These are phyloP conservation scores for Salvia miltiorrhiza DNA, from an alignment of 257 asterid genomes.

Conservation along the genomic window DNA sequence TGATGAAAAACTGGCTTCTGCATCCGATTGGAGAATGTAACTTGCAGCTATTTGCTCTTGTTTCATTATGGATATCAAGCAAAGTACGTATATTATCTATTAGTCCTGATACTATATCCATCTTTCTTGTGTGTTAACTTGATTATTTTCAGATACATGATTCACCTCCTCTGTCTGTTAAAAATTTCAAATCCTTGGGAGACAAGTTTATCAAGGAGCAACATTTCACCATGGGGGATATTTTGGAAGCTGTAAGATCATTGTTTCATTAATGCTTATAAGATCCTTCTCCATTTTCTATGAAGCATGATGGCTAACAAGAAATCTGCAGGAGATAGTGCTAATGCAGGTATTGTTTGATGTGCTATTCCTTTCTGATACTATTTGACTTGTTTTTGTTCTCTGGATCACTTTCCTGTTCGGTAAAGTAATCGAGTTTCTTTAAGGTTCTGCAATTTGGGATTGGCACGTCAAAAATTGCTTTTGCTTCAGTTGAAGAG, in stretches of 20 bases:
- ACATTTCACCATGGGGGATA: constrained; percentile 67
- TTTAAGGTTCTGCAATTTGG: constrained; percentile 55
- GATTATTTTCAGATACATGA: constrained; percentile 56
- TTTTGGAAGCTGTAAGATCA: constrained; percentile 68
- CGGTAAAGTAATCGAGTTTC: constrained; percentile 13
- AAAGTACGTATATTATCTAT: constrained; percentile 46
- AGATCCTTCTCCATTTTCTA: constrained; percentile 24
- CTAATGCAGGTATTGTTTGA: constrained; percentile 58
- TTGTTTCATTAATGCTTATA: constrained; percentile 15
- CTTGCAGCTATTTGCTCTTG: constrained; percentile 82
- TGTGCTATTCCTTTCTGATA: constrained; percentile 3
- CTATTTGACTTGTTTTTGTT: not conserved
- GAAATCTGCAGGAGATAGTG: constrained; percentile 56
- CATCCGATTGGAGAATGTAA: constrained; percentile 69
- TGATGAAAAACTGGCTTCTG: constrained; percentile 57
- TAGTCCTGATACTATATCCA: not conserved
- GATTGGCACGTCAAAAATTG: constrained; percentile 51
- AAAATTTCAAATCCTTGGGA: constrained; percentile 46
- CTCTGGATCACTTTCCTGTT: constrained; percentile 10
- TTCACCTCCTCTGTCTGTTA: constrained; percentile 54
- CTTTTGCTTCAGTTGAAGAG: constrained; percentile 47
- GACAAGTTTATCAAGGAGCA: constrained; percentile 66
- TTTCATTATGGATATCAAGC: constrained; percentile 82
- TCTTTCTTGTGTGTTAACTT: constrained; percentile 22
- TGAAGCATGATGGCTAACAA: constrained; percentile 26